Percentiles rank a stretch among this genome's conserved stretches.
phyloP scores from a whole-genome alignment of 176 grass and related monocot species.

The Aegilops speltoides region DNA sequence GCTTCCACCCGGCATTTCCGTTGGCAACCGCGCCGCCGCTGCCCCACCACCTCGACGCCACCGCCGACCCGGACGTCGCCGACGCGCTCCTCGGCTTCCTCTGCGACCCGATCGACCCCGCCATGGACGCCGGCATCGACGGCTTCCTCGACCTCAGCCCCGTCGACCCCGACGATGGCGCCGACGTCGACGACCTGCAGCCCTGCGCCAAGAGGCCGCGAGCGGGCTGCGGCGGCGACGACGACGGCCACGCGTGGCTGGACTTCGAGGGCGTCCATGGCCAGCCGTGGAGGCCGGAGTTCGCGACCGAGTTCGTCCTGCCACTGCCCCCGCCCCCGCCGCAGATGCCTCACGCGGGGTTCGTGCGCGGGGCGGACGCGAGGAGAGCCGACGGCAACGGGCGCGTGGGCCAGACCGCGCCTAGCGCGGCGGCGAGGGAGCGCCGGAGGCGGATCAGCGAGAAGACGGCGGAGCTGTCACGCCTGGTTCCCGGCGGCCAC shows the following conservation, averaged over 20 bases:
- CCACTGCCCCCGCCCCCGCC: neutral
- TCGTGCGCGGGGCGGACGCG: neutral
- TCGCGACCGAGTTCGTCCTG: neutral
- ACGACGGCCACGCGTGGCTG: neutral
- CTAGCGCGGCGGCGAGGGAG: conserved; percentile 57
- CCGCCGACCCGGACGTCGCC: conserved; percentile 36
- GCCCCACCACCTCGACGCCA: conserved; percentile 13
- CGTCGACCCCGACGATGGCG: neutral
- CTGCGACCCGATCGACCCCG: conserved; percentile 43
- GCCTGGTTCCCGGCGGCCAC: conserved; percentile 62
- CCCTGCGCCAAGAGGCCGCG: conserved; percentile 29
- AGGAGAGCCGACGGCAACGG: neutral
- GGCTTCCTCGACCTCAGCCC: conserved; percentile 29
- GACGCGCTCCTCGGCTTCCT: conserved; percentile 65
- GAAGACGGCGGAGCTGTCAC: conserved; percentile 69
- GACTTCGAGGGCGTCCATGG: neutral
- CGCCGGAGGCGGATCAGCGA: conserved; percentile 75
- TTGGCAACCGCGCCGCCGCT: neutral
- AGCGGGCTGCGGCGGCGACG: neutral
- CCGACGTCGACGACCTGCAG: neutral
- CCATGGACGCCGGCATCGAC: conserved; percentile 26
- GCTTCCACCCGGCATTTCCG: conserved; percentile 23
- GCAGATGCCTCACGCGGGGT: neutral
- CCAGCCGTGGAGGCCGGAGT: neutral
- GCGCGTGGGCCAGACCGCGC: conserved; percentile 5